A percentile compares a stretch with the other conserved stretches of the same genome.
Conservation (phyloP, 73 alveolate genomes). For the Stentor roeselii region DNA sequence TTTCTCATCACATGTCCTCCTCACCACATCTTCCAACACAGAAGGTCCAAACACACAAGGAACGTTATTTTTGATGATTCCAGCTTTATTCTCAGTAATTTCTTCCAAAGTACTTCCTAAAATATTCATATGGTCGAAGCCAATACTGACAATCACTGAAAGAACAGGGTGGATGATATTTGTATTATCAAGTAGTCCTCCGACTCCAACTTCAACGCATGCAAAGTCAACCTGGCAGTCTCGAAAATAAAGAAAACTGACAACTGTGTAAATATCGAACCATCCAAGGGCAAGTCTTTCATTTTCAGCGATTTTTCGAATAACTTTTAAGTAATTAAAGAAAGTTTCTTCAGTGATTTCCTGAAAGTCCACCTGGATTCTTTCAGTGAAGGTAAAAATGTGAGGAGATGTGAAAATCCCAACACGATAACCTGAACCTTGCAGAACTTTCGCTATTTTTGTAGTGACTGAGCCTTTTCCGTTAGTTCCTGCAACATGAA, state of each 20-base stretch:
- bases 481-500: conserved; percentile 91
- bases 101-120: conserved; percentile 74
- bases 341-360: conserved; percentile 58
- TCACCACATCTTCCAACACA: not conserved
- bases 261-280: conserved; percentile 54
- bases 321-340: conserved; percentile 26
- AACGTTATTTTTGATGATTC: conserved; percentile 69
- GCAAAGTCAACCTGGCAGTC: conserved; percentile 68
- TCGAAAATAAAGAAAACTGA: conserved; percentile 60
- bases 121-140: conserved; percentile 76
- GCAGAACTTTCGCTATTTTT: conserved; percentile 56
- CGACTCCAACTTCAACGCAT: conserved; percentile 83
- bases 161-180: conserved; percentile 66
- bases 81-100: conserved; percentile 79
- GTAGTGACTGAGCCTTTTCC: conserved; percentile 86
- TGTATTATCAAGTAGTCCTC: conserved; percentile 87
- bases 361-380: conserved; percentile 64
- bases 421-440: conserved; percentile 48
- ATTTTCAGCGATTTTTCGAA: conserved; percentile 39
- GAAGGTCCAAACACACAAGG: conserved; percentile 76
- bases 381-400: conserved; percentile 66
- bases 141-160: conserved; percentile 75
- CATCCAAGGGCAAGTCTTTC: conserved; percentile 38
- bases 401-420: conserved; percentile 90
- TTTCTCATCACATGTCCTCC: not conserved